These are phyloP conservation scores for Eucalyptus virginea DNA, from an alignment of 345 rosid species.

Conservation along the genomic window DNA sequence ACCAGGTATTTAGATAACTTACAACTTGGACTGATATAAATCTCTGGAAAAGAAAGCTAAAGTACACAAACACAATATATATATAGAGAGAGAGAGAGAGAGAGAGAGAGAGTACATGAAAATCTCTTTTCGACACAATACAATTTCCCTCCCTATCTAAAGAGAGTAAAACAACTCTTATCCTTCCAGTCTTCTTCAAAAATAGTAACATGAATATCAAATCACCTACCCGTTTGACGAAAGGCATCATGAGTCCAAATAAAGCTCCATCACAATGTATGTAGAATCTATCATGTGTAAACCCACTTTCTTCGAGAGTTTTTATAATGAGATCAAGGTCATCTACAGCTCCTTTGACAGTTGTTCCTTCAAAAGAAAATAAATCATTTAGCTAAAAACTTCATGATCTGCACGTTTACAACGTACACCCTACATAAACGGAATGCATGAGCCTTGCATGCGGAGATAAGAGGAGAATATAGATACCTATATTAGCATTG, in stretches of 20 bases:
- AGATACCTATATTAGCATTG: constrained; percentile 82
- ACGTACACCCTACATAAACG: not conserved
- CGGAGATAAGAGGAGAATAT: not conserved
- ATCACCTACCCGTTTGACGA: constrained; percentile 70
- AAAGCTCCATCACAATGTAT: constrained; percentile 98
- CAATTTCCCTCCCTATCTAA: not conserved
- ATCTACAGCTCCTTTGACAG: constrained; percentile 97
- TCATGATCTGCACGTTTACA: not conserved
- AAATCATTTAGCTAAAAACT: not conserved
- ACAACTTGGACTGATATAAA: not conserved
- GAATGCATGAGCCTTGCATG: not conserved
- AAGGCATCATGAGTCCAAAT: constrained; percentile 99
- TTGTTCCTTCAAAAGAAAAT: constrained; percentile 43
- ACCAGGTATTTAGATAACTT: not conserved
- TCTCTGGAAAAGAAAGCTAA: not conserved
- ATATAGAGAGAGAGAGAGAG: no score
- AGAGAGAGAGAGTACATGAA: no score
- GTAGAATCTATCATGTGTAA: constrained; percentile 67
- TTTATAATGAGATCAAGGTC: constrained; percentile 90
- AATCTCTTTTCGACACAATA: no score
- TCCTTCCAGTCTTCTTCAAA: not conserved
- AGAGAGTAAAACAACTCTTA: not conserved
- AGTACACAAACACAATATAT: not conserved
- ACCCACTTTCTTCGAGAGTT: constrained; percentile 83
- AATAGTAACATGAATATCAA: not conserved